Evolutionary conservation across 129 eudicot species (phyloP), one percentile per base, ranked within the genome.

Genomic region (Rutidosis leptorrhynchoides): DNA sequence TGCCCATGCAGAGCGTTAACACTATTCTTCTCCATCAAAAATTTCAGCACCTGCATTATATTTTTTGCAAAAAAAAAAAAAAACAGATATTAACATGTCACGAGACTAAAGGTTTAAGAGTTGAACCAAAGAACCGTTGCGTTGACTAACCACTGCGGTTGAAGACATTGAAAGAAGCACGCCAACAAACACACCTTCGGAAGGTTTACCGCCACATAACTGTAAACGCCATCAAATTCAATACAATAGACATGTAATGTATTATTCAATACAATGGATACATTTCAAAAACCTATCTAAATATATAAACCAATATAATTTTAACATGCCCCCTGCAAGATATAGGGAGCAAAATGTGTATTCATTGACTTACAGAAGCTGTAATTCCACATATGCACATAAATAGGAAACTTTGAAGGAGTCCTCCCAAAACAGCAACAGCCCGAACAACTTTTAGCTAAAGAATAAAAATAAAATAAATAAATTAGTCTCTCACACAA

Each of bases 141-240:
- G 28, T 57, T 76, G 69, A 57, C 55, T 71, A 82, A 89, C 99
- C 92, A 94, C 97, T 65, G 99, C 99, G 25, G 99, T 94, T 29
- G 99, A 94, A 28, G 99, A 94, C 99, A 94, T 94, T 24, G 99
- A 94, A 63, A 94, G 87, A 63, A 94, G 92, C 62, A 87, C 87
- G 30, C 99, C 99, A 68, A 94, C 84, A 80, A 94, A 89, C 16
- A 94, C 85, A 23, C 97, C 99, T 72, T 94, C 99, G 17, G 97
- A 94, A 49, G 86, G 46, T 77, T 90, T 86, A 23, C 95, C 99
- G 27, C 99, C 99, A 68, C 97, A 94, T 77, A 85, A 74, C 99
- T 94, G 88, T 72, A 79, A 70, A 72, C 30, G 54, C n/a, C 66
- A 30, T 70, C 37, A 37, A 20, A 58, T 45, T 21, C 58, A 26